Conservation (phyloP, 768 basidiomycete genomes). For the Lactifluus echinatus region DNA sequence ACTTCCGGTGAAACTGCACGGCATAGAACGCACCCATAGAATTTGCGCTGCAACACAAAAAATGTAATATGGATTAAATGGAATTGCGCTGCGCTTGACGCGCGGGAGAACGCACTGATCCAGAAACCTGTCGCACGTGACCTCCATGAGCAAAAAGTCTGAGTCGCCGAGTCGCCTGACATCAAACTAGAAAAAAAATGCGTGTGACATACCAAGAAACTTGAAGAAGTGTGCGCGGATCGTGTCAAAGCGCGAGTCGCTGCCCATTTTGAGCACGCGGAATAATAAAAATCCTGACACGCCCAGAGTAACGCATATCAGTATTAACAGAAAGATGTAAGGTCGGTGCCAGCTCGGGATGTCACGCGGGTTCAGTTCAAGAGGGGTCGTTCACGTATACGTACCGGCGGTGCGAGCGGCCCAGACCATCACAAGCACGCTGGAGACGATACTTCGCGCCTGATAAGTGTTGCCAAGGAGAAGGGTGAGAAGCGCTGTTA, state of each 20-base stretch:
- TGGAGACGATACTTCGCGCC: conserved; percentile 48
- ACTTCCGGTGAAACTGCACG: background rate
- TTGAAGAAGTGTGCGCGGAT: conserved; percentile 59
- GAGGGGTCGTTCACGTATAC: no score
- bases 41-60: background rate
- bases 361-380: no score
- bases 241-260: conserved; percentile 58
- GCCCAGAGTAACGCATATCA: no score
- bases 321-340: no score
- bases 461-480: conserved; percentile 52
- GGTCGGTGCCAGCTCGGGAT: no score
- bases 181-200: no score
- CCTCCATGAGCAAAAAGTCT: no score
- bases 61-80: background rate
- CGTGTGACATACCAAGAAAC: conserved; percentile 34
- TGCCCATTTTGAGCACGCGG: conserved; percentile 60
- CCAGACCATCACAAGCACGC: conserved; percentile 61
- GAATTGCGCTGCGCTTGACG: no score
- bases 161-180: no score
- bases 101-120: background rate
- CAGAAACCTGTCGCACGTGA: background rate
- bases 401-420: conserved; percentile 47
- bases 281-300: conserved; percentile 50
- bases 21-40: background rate
- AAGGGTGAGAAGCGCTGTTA: conserved; percentile 49